Evolutionary conservation across 768 basidiomycete genomes (phyloP), one percentile per base, ranked within the genome.

Genomic region (Tulasnella sp.): DNA sequence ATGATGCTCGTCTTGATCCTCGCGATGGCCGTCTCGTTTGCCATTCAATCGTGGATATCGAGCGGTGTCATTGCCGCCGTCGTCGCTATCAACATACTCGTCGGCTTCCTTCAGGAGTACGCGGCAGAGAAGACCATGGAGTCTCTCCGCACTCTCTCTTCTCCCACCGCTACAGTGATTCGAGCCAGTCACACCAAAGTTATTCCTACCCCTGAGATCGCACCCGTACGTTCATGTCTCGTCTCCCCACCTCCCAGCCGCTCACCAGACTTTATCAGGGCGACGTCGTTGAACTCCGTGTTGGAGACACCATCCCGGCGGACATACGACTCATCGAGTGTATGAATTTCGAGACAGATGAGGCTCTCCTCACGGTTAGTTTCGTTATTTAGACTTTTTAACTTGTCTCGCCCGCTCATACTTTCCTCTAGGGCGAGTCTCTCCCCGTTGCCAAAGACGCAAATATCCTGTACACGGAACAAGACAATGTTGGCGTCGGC

Each of bases 211-310:
- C 69, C 69, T 56, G 65, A 73, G 35, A 70, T 76, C 23, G 75
- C 75, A 23, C 71, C 73, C 31, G 69, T 70, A 37, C 46, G 43
- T 49, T 23, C 34, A 19, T 43, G 19, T 27, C 29, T 8, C 15
- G n/a, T 23, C 4, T 4, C 9, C n/a, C 25, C 12, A 32, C n/a
- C 15, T 27, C 1, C 37, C 14, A 35, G n/a, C 15, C 31, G 14
- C 53, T 55, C n/a, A 46, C 17, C 8, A 8, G 35, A 15, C 21
- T 27, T 12, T 17, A 6, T 17, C 31, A 88, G 64, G 86, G 89
- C 67, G 86, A 90, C 66, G 81, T 88, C 43, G 73, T 89, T 31
- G 82, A 88, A 64, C 69, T 90, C 2, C 70, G 72, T 54, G 80
- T 78, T 9, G 76, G 74, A 9, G 67, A 76, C 59, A 72, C 89